Evolutionary conservation across 495 filamentous ascomycete genomes (phyloP), one percentile per base, ranked within the genome.

Genomic region (Pseudoneurospora amorphoporcata): DNA sequence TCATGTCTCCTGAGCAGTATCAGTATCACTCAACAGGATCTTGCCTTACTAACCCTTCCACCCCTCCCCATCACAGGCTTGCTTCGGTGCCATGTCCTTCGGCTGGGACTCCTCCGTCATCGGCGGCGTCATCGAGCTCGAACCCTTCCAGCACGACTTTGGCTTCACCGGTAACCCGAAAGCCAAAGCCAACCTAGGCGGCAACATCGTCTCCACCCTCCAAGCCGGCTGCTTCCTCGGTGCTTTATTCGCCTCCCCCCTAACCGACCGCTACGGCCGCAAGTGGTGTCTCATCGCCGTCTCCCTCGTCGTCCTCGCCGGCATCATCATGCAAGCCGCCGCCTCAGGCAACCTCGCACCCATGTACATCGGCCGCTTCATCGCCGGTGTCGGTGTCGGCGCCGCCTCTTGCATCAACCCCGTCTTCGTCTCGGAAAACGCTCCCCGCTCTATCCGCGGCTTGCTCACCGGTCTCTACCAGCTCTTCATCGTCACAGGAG

Each of bases 81-180:
- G 91, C 81, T 94, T 92, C 73, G 92, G 91, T 53, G 92, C 91
- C 73, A 92, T 91, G 88, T 85, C 90, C 35, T 91, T 91, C 70
- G 90, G 90, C 29, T 88, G 89, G 86, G 85, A 84, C 74, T 90
- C 87, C 73, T 88, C 88, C 71, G 87, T 89, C 45, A 92, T 91
- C 73, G 89, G 89, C 17, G 89, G 89, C 74, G 88, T 91, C 70
- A 83, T 91, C 73, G 85, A 83, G 61, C 75, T 83, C 79, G 84
- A 82, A 17, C 77, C 80, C 16, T 84, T 85, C 73, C 85, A 86
- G 69, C 86, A 79, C 32, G 81, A 83, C 74, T 83, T 78, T 61
- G 75, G 73, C 1, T 69, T 84, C 32, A 65, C 9, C 53, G 79
- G 77, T 7, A 76, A 74, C 39, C 39, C 68, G 19, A 74, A 78